Conservation (phyloP, 2,329 filamentous ascomycete genomes). For the Hypoxylon sp. region DNA sequence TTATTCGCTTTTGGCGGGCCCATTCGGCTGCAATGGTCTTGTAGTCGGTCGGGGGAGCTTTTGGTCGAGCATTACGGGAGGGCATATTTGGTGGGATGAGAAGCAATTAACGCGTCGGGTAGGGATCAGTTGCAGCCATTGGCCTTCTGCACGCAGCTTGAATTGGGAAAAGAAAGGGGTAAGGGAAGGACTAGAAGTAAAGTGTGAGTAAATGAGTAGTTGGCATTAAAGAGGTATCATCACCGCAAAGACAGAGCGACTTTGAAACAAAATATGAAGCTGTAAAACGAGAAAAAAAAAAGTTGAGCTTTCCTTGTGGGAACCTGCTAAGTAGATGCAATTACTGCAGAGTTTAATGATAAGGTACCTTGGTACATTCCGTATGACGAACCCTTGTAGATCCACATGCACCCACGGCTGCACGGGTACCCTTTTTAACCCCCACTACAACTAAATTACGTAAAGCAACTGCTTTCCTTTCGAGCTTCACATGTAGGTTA, state of each 20-base stretch:
- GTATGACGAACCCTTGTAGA: slow-evolving; percentile 24
- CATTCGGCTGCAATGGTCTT: slow-evolving; percentile 67
- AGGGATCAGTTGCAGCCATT: slow-evolving; percentile 45
- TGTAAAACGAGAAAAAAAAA: slow-evolving; percentile 27
- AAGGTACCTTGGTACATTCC: slow-evolving; percentile 17
- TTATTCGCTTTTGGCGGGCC: slow-evolving; percentile 65
- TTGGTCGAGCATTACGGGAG: slow-evolving; percentile 48
- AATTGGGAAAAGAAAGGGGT: slow-evolving; percentile 3
- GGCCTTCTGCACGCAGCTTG: slow-evolving; percentile 25
- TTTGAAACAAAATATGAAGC: slow-evolving; percentile 12
- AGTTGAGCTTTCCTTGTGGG: slow-evolving; percentile 20
- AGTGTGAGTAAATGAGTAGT: slow-evolving; percentile 3
- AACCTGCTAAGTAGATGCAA: slow-evolving; percentile 9
- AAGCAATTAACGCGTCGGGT: slow-evolving; percentile 39
- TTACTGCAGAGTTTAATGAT: slow-evolving; percentile 17
- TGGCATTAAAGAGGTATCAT: slow-evolving; percentile 20
- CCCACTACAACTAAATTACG: slow-evolving; percentile 3
- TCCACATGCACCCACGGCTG: not conserved
- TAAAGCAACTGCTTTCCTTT: not conserved
- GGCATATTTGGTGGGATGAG: slow-evolving; percentile 47
- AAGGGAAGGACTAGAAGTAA: slow-evolving; percentile 18
- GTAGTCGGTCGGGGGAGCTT: slow-evolving; percentile 59
- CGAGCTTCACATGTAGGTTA: too few species aligned
- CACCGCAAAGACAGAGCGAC: slow-evolving; percentile 15
- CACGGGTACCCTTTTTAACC: too few species aligned